Percentiles rank a stretch among this genome's conserved stretches.
Conservation (phyloP, 768 basidiomycete species). For the Rubroboletus satanas region DNA sequence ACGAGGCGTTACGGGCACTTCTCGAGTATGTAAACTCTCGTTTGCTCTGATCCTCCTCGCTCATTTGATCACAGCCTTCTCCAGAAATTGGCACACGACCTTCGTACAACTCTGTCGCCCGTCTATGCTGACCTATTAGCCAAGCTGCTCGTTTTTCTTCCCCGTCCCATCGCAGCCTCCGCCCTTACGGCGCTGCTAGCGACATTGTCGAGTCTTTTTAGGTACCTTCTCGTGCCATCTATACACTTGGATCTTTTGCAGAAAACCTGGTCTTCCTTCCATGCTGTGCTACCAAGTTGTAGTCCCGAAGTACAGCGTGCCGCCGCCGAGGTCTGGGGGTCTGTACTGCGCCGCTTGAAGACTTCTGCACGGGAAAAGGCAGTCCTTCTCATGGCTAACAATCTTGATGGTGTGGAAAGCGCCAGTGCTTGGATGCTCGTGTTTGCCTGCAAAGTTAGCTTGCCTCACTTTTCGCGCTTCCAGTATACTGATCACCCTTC, state of each 20-base stretch:
- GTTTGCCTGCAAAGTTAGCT: constrained; percentile 69
- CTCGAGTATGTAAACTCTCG: constrained; percentile 55
- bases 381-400: constrained; percentile 50
- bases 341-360: constrained; percentile 69
- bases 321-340: constrained; percentile 86
- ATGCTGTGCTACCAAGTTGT: constrained; percentile 52
- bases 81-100: constrained; percentile 74
- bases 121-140: constrained; percentile 54
- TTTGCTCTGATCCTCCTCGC: constrained; percentile 4
- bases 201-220: constrained; percentile 67
- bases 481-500: neutral
- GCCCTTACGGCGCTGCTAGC: constrained; percentile 62
- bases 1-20: constrained; percentile 69
- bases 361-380: constrained; percentile 51
- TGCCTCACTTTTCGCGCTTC: constrained; percentile 2
- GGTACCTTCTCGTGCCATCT: constrained; percentile 65
- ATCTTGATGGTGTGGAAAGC: constrained; percentile 51
- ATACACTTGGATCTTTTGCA: constrained; percentile 49
- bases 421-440: constrained; percentile 72
- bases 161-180: constrained; percentile 53
- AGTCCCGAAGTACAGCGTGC: constrained; percentile 70
- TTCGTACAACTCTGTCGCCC: constrained; percentile 71
- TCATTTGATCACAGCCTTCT: constrained; percentile 49
- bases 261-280: constrained; percentile 57
- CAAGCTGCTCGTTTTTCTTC: constrained; percentile 54